Conservation (phyloP, 2,329 filamentous ascomycete species). For the Phialophora chinensis region DNA sequence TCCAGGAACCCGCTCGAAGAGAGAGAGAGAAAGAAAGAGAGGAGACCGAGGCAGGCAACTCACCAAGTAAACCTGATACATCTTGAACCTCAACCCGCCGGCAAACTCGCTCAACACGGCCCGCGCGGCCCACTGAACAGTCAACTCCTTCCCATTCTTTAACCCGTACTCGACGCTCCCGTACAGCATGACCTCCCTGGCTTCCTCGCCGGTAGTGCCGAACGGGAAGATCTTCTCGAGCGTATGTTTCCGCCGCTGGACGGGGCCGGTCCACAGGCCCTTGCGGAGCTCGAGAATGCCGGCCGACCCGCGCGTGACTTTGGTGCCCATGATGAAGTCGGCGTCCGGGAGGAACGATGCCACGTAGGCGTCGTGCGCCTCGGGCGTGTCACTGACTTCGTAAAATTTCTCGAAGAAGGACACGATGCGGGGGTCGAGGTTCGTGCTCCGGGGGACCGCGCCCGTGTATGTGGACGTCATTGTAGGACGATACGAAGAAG, state of each 20-base stretch:
- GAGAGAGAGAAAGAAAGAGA: neutral
- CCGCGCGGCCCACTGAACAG: constrained; percentile 60
- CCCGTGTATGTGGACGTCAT: constrained; percentile 30
- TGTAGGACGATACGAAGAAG: neutral
- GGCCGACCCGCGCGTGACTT: constrained; percentile 52
- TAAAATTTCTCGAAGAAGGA: constrained; percentile 42
- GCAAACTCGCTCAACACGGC: constrained; percentile 39
- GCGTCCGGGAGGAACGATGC: constrained; percentile 57
- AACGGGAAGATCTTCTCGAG: constrained; percentile 57
- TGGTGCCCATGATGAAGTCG: constrained; percentile 59
- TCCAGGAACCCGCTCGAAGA: neutral
- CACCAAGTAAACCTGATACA: constrained; percentile 43
- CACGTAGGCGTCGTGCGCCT: constrained; percentile 57
- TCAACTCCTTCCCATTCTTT: constrained; percentile 56
- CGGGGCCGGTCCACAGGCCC: constrained; percentile 58
- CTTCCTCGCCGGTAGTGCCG: constrained; percentile 43
- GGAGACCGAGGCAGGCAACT: neutral
- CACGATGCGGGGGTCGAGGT: constrained; percentile 35
- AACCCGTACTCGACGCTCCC: constrained; percentile 60
- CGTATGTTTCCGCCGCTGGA: constrained; percentile 45
- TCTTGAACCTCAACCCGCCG: constrained; percentile 37
- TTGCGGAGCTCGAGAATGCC: constrained; percentile 60
- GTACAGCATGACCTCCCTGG: constrained; percentile 60
- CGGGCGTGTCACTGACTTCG: constrained; percentile 45
- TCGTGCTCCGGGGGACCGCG: constrained; percentile 20